A percentile compares a stretch with the other conserved stretches of the same genome.
Evolutionary conservation across 306 rosid species (phyloP).

Genomic region (Dryas octopetala): DNA sequence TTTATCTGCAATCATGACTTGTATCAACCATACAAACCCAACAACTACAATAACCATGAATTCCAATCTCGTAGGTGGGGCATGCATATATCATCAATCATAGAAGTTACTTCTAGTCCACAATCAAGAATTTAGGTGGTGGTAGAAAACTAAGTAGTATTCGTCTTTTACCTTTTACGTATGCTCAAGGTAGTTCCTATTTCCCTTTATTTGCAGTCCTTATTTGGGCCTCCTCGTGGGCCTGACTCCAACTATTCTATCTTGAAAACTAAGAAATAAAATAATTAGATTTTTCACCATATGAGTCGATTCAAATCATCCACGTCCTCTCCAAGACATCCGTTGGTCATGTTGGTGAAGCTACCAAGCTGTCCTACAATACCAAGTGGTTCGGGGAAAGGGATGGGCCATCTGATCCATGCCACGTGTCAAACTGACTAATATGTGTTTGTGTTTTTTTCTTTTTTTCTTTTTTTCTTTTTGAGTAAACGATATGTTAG

Average conservation of each 20-base stretch:
- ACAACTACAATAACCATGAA: too few species aligned
- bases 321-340: not conserved
- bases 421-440: not conserved
- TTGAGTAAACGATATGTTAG: too few species aligned
- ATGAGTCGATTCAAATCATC: not conserved
- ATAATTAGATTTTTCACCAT: not conserved
- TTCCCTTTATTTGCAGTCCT: constrained; percentile 12
- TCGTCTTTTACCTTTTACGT: not conserved
- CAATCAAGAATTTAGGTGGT: not conserved
- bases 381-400: not conserved
- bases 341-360: not conserved
- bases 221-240: not conserved
- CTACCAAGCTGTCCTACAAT: not conserved
- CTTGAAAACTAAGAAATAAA: constrained; percentile 14
- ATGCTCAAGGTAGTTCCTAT: not conserved
- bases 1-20: too few species aligned
- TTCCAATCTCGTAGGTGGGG: too few species aligned
- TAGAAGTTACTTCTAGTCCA: too few species aligned
- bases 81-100: too few species aligned
- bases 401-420: constrained; percentile 9
- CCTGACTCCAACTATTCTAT: not conserved
- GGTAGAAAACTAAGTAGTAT: not conserved
- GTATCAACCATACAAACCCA: too few species aligned
- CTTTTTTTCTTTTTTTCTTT: too few species aligned
- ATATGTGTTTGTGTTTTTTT: not conserved